Base-by-base conservation (phyloP, 208 protist species). In the Leishmania arabica region DNA sequence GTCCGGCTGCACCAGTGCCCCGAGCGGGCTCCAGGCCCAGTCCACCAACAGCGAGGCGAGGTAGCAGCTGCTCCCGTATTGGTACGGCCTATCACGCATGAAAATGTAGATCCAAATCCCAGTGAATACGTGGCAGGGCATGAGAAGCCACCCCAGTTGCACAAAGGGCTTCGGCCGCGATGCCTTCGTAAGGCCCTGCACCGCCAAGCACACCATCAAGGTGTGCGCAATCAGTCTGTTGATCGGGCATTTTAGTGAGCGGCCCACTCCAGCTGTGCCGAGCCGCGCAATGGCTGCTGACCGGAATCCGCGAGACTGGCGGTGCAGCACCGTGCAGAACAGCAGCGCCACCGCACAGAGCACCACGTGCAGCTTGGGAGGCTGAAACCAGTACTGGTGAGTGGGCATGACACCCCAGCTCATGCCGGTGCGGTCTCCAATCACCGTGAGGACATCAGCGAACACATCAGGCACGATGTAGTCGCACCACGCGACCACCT, bases 121-220 rank as follows among this genome's bases (percentile, higher is more conserved):
- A 13, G 90, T 93, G 56, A 91, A 89, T 60, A 96, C 49, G 78
- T 96, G 93, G 86, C 93, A 96, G 34, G 93, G 93, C 93, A 96
- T 96, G 40, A 96, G 78, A 73, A 96, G 79, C 93, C 93, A 96
- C 34, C 88, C 86, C 9, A 96, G 80, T 82, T 96, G 93, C n/a
- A 96, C 86, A n/a, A 95, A 79, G 40, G 91, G 90, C 69, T 89
- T 80, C 45, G 87, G 85, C 0, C 93, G 84, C 31, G 76, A 70
- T 11, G 62, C 69, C 82, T 96, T 96, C 3, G 83, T 79, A 54
- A 88, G 81, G 54, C 92, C 82, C 64, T 96, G 91, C 53, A 69
- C 68, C 24, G 71, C 56, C 64, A 91, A 88, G 72, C 88, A 93
- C 37, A 79, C 53, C 15, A 91, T 62, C 73, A 94, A 65, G 0